phyloP scores from a whole-genome alignment of 2,329 filamentous ascomycete genomes.

The Paecilomyces sp. region DNA sequence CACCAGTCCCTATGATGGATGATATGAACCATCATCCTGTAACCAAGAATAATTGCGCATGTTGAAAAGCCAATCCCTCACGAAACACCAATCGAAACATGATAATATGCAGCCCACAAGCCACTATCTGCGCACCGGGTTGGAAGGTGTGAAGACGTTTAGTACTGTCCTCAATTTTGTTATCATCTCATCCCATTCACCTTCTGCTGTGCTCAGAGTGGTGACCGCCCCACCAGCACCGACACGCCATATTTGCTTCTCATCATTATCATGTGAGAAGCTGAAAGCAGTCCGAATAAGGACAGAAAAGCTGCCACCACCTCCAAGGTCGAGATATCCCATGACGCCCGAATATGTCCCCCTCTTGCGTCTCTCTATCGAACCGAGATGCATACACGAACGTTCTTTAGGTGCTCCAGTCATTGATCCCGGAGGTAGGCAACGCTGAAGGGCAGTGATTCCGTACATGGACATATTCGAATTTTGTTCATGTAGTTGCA shows the following conservation, averaged over 20 bases:
- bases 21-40: not conserved
- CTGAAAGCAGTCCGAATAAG: conserved; percentile 74
- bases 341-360: conserved; percentile 83
- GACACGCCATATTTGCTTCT: conserved; percentile 58
- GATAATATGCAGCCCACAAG: not conserved
- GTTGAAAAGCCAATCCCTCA: not conserved
- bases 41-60: not conserved
- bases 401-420: conserved; percentile 93
- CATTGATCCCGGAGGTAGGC: conserved; percentile 88
- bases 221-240: conserved; percentile 90
- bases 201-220: conserved; percentile 68
- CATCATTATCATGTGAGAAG: conserved; percentile 17
- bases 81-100: not conserved
- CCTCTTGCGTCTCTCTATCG: conserved; percentile 58
- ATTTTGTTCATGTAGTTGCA: conserved; percentile 16
- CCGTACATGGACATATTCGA: conserved; percentile 41
- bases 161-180: conserved; percentile 54
- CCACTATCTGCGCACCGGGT: not conserved
- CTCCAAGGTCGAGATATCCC: conserved; percentile 81
- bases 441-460: conserved; percentile 67
- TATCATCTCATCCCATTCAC: conserved; percentile 87
- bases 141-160: conserved; percentile 30
- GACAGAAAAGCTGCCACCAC: conserved; percentile 83
- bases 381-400: conserved; percentile 72
- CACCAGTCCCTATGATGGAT: not conserved